phyloP scores from a whole-genome alignment of 2,329 filamentous ascomycete species.

The Fusarium solani-melongenae region DNA sequence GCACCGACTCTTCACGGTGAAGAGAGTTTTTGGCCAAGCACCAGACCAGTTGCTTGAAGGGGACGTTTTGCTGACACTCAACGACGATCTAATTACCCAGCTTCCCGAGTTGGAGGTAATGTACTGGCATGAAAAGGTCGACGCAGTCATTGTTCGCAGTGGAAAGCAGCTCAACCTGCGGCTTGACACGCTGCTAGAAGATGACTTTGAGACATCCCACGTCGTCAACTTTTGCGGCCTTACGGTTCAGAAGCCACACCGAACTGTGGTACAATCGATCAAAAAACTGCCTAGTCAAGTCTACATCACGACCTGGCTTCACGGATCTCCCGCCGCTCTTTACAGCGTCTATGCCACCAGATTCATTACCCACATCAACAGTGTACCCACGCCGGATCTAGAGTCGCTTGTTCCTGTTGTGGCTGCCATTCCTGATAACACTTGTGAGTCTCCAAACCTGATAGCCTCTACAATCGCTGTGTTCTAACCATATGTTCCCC shows the following conservation, averaged over 20 bases:
- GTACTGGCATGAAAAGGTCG: slow-evolving; percentile 87
- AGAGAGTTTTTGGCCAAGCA: slow-evolving; percentile 73
- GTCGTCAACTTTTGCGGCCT: slow-evolving; percentile 96
- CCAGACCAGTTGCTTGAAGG: slow-evolving; percentile 79
- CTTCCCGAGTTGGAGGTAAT: slow-evolving; percentile 94
- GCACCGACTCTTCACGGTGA: slow-evolving; percentile 98
- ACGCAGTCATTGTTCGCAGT: slow-evolving; percentile 89
- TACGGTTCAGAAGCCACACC: slow-evolving; percentile 90
- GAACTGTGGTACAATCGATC: slow-evolving; percentile 96
- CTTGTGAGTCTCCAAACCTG: slow-evolving; percentile 66
- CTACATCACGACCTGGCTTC: slow-evolving; percentile 88
- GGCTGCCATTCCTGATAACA: slow-evolving; percentile 91
- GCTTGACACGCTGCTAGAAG: slow-evolving; percentile 85
- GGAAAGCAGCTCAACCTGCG: slow-evolving; percentile 80
- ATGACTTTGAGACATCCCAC: slow-evolving; percentile 91
- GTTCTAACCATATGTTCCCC: slow-evolving; percentile 11
- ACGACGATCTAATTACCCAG: slow-evolving; percentile 89
- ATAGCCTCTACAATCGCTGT: background rate
- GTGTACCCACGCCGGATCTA: slow-evolving; percentile 83
- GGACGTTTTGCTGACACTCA: slow-evolving; percentile 90
- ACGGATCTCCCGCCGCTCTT: slow-evolving; percentile 85
- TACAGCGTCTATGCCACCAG: slow-evolving; percentile 95
- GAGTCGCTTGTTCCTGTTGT: slow-evolving; percentile 85
- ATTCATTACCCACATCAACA: slow-evolving; percentile 97
- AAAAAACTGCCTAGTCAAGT: slow-evolving; percentile 97